Base-by-base conservation (phyloP, 2,329 filamentous ascomycete genomes). In the Cucurbitaria berberidis region DNA sequence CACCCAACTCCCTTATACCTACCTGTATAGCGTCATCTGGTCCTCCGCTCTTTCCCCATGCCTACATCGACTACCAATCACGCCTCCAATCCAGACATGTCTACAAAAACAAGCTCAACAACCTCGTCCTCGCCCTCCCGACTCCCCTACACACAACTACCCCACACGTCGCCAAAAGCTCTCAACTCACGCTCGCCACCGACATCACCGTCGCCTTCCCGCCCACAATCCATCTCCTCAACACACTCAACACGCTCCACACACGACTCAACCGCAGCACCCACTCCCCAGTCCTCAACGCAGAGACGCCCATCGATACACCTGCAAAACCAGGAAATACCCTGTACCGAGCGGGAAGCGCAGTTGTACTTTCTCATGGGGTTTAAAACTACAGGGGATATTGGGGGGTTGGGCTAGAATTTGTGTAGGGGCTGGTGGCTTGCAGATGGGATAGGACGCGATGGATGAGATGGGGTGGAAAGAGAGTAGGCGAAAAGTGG, bases 281-380 rank as follows among this genome's bases (percentile, higher is more conserved):
- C 24, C 16, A 53, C 21, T 35, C 48, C 5, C 11, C 46, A 34
- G 21, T 21, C 43, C 1, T 15, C n/a, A 5, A 16, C 38, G n/a
- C 36, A 34, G 10, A 13, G 36, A 2, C 46, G 49, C 3, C 53
- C 46, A 1, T 60, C 54, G 0, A 36, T 65, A 16, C 56, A 51
- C 0, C 40, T 62, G 7, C 53, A 55, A 3, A 21, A 47, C 29
- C 51, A 57, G 10, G 36, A 50, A 1, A 16, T 61, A 5, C 52
- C 46, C 3, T 63, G 57, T 35, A 39, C 57, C 1, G 34, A 50
- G 3, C 55, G 61, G 5, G 67, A 69, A 16, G 67, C 67, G 15
- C 59, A 66, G 40, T 39, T 69, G 38, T 66, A 60, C 22, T 69
- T 69, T 36, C 41, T 68, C 8, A 57, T 69, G 55, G 67, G 67